A percentile compares a stretch with the other conserved stretches of the same genome.
Conservation (phyloP, 176 grass and related monocot species). For the Sorghum bicolor region DNA sequence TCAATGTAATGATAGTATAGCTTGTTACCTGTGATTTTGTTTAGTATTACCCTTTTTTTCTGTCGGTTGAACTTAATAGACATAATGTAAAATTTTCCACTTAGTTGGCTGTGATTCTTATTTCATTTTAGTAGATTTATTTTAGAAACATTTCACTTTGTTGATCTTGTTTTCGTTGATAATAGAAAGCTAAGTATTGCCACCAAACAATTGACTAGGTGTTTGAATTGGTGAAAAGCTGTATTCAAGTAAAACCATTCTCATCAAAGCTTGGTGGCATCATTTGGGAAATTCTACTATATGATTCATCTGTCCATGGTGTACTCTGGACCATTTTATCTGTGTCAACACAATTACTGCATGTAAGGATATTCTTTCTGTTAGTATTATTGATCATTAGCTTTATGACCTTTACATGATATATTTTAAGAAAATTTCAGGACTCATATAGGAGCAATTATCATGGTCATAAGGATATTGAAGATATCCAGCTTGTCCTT, state of each 20-base stretch:
- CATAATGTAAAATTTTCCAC: not conserved
- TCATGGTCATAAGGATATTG: conserved; percentile 54
- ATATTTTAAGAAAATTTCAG: conserved; percentile 36
- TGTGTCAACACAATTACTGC: conserved; percentile 48
- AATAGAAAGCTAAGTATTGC: conserved; percentile 11
- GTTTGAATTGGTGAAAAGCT: conserved; percentile 76
- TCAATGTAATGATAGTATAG: not conserved
- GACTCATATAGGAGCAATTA: conserved; percentile 39
- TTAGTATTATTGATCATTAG: conserved; percentile 16
- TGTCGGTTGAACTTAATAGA: not conserved
- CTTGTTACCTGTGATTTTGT: not conserved
- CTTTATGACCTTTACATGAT: conserved; percentile 27
- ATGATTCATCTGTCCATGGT: conserved; percentile 77
- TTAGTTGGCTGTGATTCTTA: not conserved
- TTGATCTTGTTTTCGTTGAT: not conserved
- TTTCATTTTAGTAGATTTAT: not conserved
- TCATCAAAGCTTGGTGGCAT: conserved; percentile 53
- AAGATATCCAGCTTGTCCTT: conserved; percentile 61
- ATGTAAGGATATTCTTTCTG: conserved; percentile 45
- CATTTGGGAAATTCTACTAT: conserved; percentile 71
- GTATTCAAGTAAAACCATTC: conserved; percentile 52
- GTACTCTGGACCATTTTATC: conserved; percentile 61
- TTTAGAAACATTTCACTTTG: not conserved
- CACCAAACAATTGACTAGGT: conserved; percentile 44
- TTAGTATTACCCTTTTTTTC: not conserved